Conservation (phyloP, 78 protist species). For the Corallochytrium limacisporum region DNA sequence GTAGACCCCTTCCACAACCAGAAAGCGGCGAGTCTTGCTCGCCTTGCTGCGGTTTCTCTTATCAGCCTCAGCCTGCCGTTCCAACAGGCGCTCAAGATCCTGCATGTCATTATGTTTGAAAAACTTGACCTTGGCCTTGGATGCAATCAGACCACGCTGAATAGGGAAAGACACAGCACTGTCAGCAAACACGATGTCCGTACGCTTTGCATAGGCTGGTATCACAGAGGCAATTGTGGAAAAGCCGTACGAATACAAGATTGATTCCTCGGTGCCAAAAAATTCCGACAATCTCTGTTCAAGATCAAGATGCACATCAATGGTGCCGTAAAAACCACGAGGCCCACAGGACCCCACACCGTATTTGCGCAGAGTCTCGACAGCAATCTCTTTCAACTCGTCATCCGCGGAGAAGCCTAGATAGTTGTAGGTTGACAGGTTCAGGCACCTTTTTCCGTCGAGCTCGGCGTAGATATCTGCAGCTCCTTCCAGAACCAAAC, state of each 20-base stretch:
- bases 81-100: not conserved
- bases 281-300: constrained; percentile 63
- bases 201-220: constrained; percentile 68
- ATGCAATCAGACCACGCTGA: not conserved
- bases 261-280: constrained; percentile 37
- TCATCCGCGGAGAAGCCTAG: not conserved
- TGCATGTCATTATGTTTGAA: constrained; percentile 16
- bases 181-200: constrained; percentile 73
- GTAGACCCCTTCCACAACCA: constrained; percentile 15
- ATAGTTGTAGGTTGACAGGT: constrained; percentile 6
- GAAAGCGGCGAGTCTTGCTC: not conserved
- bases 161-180: not conserved
- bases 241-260: constrained; percentile 74
- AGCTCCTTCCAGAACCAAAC: too few species aligned
- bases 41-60: constrained; percentile 7
- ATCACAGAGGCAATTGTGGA: constrained; percentile 74
- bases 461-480: too few species aligned
- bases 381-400: not conserved
- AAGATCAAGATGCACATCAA: constrained; percentile 68
- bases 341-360: constrained; percentile 98
- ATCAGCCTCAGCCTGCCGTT: not conserved
- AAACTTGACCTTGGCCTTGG: not conserved
- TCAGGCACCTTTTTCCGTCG: too few species aligned
- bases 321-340: constrained; percentile 95
- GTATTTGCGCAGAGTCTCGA: constrained; percentile 31